These are phyloP conservation scores for Penicillium waksmanii DNA, from an alignment of 495 filamentous ascomycete species.

Conservation along the genomic window DNA sequence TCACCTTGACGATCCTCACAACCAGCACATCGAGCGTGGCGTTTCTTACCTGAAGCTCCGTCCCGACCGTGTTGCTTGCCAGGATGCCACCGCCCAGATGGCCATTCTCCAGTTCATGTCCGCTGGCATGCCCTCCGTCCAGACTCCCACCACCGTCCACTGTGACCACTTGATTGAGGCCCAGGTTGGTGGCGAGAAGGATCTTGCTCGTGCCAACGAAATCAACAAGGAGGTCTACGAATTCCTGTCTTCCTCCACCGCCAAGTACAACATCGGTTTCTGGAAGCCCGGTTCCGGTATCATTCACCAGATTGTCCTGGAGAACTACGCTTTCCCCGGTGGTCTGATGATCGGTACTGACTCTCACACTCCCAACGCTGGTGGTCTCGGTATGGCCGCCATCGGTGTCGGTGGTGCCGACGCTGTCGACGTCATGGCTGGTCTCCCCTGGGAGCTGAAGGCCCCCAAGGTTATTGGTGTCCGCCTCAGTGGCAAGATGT, in stretches of 20 bases:
- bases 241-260: constrained; percentile 91
- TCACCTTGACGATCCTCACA: constrained; percentile 95
- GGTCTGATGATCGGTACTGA: constrained; percentile 98
- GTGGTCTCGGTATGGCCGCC: constrained; percentile 93
- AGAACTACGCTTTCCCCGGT: constrained; percentile 99
- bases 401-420: constrained; percentile 99
- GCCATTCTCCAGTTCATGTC: constrained; percentile 99
- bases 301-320: constrained; percentile 97
- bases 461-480: constrained; percentile 97
- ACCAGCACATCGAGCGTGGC: constrained; percentile 94
- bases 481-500: constrained; percentile 85
- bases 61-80: constrained; percentile 97
- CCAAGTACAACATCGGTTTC: constrained; percentile 99
- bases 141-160: constrained; percentile 95
- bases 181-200: constrained; percentile 90
- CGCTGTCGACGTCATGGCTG: constrained; percentile 98
- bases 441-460: constrained; percentile 97
- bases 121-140: constrained; percentile 91
- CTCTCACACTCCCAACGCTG: constrained; percentile 97
- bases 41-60: constrained; percentile 93
- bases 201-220: constrained; percentile 84
- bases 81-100: constrained; percentile 99
- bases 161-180: constrained; percentile 99
- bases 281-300: constrained; percentile 99
- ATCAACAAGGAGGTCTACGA: constrained; percentile 99